Conservation (phyloP, 805 yeast genomes). For the Saccharomycopsis amapae region DNA sequence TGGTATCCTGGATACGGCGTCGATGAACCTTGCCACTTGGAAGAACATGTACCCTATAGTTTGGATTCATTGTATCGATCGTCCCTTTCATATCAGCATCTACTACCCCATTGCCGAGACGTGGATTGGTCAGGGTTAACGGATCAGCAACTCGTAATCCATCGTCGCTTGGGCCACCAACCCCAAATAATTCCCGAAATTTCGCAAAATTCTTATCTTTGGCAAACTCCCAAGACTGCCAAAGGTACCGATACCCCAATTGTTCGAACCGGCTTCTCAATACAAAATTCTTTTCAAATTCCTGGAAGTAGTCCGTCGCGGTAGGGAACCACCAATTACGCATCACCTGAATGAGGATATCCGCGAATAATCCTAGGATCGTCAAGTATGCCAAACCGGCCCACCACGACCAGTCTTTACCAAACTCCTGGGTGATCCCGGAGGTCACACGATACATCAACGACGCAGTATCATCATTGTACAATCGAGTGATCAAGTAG, state of each 20-base stretch:
- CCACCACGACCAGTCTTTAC: slow-evolving; percentile 84
- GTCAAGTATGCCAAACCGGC: slow-evolving; percentile 54
- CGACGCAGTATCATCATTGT: slow-evolving; percentile 42
- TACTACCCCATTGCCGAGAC: slow-evolving; percentile 14
- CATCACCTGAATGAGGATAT: slow-evolving; percentile 52
- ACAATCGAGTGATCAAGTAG: slow-evolving; percentile 63
- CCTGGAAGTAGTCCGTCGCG: slow-evolving; percentile 74
- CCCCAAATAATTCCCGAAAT: slow-evolving; percentile 23
- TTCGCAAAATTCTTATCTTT: slow-evolving; percentile 35
- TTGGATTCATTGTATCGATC: slow-evolving; percentile 25
- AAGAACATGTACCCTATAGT: slow-evolving; percentile 48
- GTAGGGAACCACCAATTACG: slow-evolving; percentile 52
- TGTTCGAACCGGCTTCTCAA: slow-evolving; percentile 66
- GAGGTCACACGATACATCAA: slow-evolving; percentile 63
- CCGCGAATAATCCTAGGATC: slow-evolving; percentile 57
- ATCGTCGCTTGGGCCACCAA: slow-evolving; percentile 26
- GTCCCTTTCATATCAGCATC: slow-evolving; percentile 24
- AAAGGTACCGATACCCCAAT: slow-evolving; percentile 63
- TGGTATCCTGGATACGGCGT: slow-evolving; percentile 29
- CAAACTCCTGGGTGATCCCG: slow-evolving; percentile 68
- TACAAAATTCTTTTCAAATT: slow-evolving; percentile 61
- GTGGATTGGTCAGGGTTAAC: not conserved
- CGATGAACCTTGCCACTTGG: slow-evolving; percentile 68
- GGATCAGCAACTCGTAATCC: slow-evolving; percentile 15
- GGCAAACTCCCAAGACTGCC: slow-evolving; percentile 72